Base-by-base conservation (phyloP, 1,284 basidiomycete species). In the Tilletia indica region DNA sequence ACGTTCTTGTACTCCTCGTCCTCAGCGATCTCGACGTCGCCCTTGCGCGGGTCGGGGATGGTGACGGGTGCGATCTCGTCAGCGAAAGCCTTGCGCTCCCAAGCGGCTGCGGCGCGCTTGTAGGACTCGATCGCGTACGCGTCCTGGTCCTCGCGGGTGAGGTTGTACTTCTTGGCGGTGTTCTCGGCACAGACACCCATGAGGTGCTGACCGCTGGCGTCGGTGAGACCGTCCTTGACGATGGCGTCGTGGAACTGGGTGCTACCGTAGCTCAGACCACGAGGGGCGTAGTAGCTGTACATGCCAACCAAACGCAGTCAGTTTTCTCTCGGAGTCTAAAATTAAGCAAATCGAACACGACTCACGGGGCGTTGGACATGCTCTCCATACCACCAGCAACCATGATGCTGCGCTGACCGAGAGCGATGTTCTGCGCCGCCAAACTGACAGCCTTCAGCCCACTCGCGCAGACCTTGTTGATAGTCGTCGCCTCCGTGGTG, bases 401-500 rank as follows among this genome's bases (percentile, higher is more conserved):
- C 83, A 85, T 85, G 67, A 86, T 70, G 16, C 76, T 76, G 47
- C 85, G 78, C 73, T 85, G 81, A n/a, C 86, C 86, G 34, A 85
- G 84, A 70, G 83, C 81, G 67, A 86, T 85, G 80, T 81, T 85
- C 77, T 86, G 86, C 49, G 85, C 76, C 45, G 86, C 86, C 61
- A 86, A 81, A 76, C 85, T 85, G 76, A 86, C 83, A 11, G 85
- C 80, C 81, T 86, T 86, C 84, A 86, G 86, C 45, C 86, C 86
- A 2, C 83, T 84, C 19, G 86, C 86, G 80, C 86, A 86, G 58
- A 86, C 85, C 93, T 85, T 87, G 85, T 99, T 99, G 87, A 99
- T 92, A 69, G 97, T 99, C 51, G 97, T 99, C 21, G 95, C 95
- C 87, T 99, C 97, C 48, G 94, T 94, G 73, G 88, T 88, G 31